These are phyloP conservation scores for Alternaria ventricosa DNA, from an alignment of 2,329 filamentous ascomycete species.

Conservation along the genomic window DNA sequence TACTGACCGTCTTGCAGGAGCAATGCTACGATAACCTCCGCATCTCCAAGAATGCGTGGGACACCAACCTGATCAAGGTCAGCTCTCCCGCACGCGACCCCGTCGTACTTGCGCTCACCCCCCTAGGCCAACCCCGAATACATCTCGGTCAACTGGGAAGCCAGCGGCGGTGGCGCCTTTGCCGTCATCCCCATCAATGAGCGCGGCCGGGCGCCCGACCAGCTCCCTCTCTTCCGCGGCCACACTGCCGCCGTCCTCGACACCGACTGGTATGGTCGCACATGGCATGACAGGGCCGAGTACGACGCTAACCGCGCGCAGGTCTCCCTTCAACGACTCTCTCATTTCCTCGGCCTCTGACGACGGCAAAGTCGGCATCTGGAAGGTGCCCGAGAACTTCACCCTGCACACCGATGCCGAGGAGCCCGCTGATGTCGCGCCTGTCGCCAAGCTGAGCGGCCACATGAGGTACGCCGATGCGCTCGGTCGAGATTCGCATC, in stretches of 20 bases:
- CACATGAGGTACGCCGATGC: slow-evolving; percentile 73
- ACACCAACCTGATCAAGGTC: slow-evolving; percentile 98
- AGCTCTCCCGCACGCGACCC: slow-evolving; percentile 46
- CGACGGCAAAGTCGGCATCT: slow-evolving; percentile 96
- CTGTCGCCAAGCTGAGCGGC: slow-evolving; percentile 80
- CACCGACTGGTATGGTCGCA: slow-evolving; percentile 79
- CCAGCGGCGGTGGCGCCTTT: slow-evolving; percentile 93
- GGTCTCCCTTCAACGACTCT: slow-evolving; percentile 95
- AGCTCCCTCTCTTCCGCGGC: slow-evolving; percentile 92
- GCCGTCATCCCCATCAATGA: slow-evolving; percentile 92
- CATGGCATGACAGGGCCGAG: background rate
- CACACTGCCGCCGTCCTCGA: slow-evolving; percentile 96
- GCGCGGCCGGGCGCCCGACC: slow-evolving; percentile 87
- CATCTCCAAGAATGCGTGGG: slow-evolving; percentile 98
- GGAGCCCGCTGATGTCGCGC: slow-evolving; percentile 80
- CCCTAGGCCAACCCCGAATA: slow-evolving; percentile 90
- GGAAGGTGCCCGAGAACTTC: slow-evolving; percentile 91
- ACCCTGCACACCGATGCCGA: slow-evolving; percentile 83
- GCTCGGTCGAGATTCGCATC: background rate
- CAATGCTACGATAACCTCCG: slow-evolving; percentile 98
- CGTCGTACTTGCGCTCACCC: slow-evolving; percentile 34
- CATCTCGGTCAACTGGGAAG: slow-evolving; percentile 97
- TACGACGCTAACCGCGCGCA: slow-evolving; percentile 48
- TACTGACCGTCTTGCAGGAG: slow-evolving; percentile 61
- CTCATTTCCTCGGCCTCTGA: slow-evolving; percentile 93